These are phyloP conservation scores for Lactarius akahatsu DNA, from an alignment of 768 basidiomycete genomes.

Conservation along the genomic window DNA sequence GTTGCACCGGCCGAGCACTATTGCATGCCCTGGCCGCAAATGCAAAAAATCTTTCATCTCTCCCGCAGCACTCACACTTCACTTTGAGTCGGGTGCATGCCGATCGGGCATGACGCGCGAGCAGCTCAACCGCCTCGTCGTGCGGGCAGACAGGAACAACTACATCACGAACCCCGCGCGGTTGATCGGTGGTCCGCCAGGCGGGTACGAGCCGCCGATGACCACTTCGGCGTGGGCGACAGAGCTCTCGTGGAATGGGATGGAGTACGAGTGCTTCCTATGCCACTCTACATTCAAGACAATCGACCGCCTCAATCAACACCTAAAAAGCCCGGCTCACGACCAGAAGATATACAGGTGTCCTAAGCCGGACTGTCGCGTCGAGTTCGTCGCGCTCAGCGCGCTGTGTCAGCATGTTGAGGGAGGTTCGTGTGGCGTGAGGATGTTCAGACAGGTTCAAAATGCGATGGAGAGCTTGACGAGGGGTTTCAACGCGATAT, in stretches of 20 bases:
- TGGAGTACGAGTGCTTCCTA: conserved; percentile 60
- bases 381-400: conserved; percentile 19
- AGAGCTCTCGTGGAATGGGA: conserved; percentile 43
- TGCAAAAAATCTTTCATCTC: conserved; percentile 53
- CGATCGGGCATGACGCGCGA: conserved; percentile 47
- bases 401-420: conserved; percentile 23
- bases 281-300: conserved; percentile 47
- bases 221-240: conserved; percentile 35
- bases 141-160: conserved; percentile 8
- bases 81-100: conserved; percentile 63
- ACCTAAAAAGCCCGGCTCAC: conserved; percentile 54
- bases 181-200: not conserved
- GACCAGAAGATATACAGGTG: conserved; percentile 19
- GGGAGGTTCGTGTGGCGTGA: conserved; percentile 17
- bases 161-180: conserved; percentile 11
- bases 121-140: conserved; percentile 22
- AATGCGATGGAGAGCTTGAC: conserved; percentile 16
- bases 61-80: conserved; percentile 54
- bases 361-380: conserved; percentile 12
- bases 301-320: conserved; percentile 54
- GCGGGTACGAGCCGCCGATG: conserved; percentile 5
- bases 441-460: conserved; percentile 18
- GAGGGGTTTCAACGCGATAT: conserved; percentile 8
- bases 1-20: conserved; percentile 44
- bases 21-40: conserved; percentile 39